Base-by-base conservation (phyloP, 345 rosid genomes). In the Turnera subulata region DNA sequence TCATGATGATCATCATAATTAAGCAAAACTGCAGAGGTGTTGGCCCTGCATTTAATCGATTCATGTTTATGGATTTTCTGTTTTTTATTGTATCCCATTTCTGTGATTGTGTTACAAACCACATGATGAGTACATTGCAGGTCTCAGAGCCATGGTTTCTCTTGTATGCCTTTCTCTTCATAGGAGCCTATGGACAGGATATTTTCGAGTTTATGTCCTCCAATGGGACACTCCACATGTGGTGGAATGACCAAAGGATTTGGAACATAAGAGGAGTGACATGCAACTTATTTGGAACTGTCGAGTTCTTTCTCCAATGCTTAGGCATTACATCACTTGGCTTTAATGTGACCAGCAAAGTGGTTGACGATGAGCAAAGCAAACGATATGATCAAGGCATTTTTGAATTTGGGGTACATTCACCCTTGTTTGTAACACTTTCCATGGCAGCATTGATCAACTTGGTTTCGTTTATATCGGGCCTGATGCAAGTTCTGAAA, bases 211-310 rank as follows among this genome's bases (percentile, higher is more conserved):
- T 80, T 55, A 6, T 72, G 23, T 16, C 74, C 12, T 78, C 51
- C 24, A 73, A 78, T 10, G 83, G 81, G n/a, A 80, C 79, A 23
- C 43, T 77, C 60, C 43, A 40, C n/a, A 78, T 55, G 59, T 88
- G 96, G 98, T 84, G 90, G 90, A 86, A 75, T 53, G 86, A 78
- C 59, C 93, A 76, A 55, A 75, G 93, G 47, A 77, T 82, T 42
- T 86, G 82, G 83, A 21, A 62, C 50, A 59, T 91, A 26, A 77
- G 73, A 47, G 84, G 91, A 7, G 7, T 77, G 1, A 55, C 92
- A 19, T 56, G 87, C 49, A 61, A 5, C 56, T 21, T 73, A 0
- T 79, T 79, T 40, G 84, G 84, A 6, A 16, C 52, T 10, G 11
- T 64, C 10, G 86, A 84, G 68, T 86, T 50, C 74, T 9, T 62